Conservation (phyloP, 805 yeast genomes). For the Ogataea allantospora region DNA sequence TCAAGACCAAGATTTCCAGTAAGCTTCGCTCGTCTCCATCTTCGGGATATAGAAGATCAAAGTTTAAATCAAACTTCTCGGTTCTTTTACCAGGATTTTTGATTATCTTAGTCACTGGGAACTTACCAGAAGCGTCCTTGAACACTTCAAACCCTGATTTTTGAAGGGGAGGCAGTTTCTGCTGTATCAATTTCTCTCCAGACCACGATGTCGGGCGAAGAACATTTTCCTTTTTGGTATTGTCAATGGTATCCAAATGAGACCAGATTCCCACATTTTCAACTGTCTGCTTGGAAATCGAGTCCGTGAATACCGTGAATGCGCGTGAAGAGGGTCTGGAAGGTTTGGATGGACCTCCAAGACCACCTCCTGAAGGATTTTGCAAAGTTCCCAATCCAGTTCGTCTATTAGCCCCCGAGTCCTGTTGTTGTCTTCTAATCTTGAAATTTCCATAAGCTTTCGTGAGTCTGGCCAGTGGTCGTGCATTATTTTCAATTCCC, state of each 20-base stretch:
- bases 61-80: slow-evolving; percentile 59
- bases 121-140: slow-evolving; percentile 35
- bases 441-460: slow-evolving; percentile 45
- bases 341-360: slow-evolving; percentile 11
- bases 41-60: slow-evolving; percentile 52
- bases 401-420: slow-evolving; percentile 1
- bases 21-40: slow-evolving; percentile 44
- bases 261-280: slow-evolving; percentile 40
- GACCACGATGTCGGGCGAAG: slow-evolving; percentile 56
- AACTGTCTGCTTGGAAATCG: neutral
- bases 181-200: slow-evolving; percentile 57
- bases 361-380: slow-evolving; percentile 28
- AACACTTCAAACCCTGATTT: slow-evolving; percentile 35
- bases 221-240: slow-evolving; percentile 63
- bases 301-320: slow-evolving; percentile 19
- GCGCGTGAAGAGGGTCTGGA: slow-evolving; percentile 17
- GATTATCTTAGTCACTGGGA: slow-evolving; percentile 49
- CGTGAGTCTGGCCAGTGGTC: slow-evolving; percentile 55
- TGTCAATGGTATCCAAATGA: slow-evolving; percentile 46
- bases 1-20: slow-evolving; percentile 56
- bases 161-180: slow-evolving; percentile 8
- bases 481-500: slow-evolving; percentile 61
- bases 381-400: slow-evolving; percentile 10
- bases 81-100: slow-evolving; percentile 55
- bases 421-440: slow-evolving; percentile 34